phyloP scores from a whole-genome alignment of 2,329 filamentous ascomycete species.

The Aspergillus glaucus region DNA sequence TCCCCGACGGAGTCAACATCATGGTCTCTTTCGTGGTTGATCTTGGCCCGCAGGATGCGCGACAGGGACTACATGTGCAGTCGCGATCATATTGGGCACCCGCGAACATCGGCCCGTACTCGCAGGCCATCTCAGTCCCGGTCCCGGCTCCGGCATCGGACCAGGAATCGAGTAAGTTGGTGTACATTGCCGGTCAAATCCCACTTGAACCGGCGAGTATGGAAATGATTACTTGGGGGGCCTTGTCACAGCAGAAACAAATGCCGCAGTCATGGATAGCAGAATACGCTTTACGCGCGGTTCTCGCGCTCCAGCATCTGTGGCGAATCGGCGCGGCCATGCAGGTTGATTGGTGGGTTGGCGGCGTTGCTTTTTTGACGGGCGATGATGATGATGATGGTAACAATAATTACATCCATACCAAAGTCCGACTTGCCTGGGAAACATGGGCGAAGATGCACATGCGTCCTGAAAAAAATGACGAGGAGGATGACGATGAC shows the following conservation, averaged over 20 bases:
- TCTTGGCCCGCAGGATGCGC: conserved; percentile 21
- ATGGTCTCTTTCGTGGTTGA: conserved; percentile 53
- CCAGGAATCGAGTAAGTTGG: conserved; percentile 29
- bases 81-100: conserved; percentile 95
- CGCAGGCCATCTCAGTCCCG: conserved; percentile 63
- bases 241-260: background rate
- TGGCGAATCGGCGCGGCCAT: conserved; percentile 72
- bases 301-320: conserved; percentile 79
- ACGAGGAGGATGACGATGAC: conserved; percentile 42
- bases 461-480: conserved; percentile 12
- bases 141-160: conserved; percentile 2
- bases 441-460: conserved; percentile 42
- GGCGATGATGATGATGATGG: conserved; percentile 9
- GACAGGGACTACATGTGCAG: conserved; percentile 73
- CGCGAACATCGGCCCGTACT: conserved; percentile 95
- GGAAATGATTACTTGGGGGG: conserved; percentile 36
- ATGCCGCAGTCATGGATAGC: conserved; percentile 17
- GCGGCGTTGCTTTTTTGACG: conserved; percentile 68
- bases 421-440: conserved; percentile 34
- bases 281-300: conserved; percentile 53
- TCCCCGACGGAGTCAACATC: conserved; percentile 57
- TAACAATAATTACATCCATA: conserved; percentile 14
- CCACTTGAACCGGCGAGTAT: conserved; percentile 77
- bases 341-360: conserved; percentile 67
- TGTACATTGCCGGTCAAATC: conserved; percentile 84